Conservation (phyloP, 148 eudicot genomes). For the Rhododendron molle region DNA sequence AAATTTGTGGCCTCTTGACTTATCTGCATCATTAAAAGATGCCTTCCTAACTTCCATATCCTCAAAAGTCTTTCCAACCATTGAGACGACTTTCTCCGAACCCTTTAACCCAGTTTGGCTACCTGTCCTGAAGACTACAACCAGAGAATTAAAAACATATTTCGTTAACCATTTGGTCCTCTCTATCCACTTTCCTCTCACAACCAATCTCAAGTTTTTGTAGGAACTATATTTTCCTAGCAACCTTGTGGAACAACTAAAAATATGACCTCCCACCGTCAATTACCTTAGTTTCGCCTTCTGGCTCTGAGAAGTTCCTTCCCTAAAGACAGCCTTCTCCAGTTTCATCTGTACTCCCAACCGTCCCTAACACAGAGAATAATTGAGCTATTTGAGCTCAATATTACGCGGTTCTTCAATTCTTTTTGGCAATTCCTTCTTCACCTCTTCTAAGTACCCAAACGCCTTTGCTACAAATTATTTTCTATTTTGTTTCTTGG, state of each 20-base stretch:
- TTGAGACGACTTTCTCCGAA: background rate
- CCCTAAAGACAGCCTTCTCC: background rate
- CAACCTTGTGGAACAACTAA: background rate
- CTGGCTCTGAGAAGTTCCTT: background rate
- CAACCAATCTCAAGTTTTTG: background rate
- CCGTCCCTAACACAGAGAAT: no score
- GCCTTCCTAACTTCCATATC: background rate
- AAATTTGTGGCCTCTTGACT: background rate
- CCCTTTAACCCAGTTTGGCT: background rate
- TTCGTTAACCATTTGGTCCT: background rate
- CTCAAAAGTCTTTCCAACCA: background rate
- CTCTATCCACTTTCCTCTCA: background rate
- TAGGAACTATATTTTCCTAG: background rate
- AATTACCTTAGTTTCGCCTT: background rate
- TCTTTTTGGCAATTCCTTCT: background rate
- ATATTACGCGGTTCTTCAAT: background rate
- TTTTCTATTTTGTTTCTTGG: background rate
- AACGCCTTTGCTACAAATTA: background rate
- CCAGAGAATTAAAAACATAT: background rate
- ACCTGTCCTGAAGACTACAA: background rate
- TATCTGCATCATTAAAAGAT: background rate
- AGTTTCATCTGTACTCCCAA: background rate
- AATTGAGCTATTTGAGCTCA: background rate
- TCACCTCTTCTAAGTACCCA: background rate
- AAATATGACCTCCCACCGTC: background rate